A percentile compares a stretch with the other conserved stretches of the same genome.
Evolutionary conservation across 176 grass and related monocot genomes (phyloP).

Genomic region (bread wheat (Triticum aestivum)): IWGSC_CS_RefSeq_v2.1 NC_057807.1:116694732-116695231

Average conservation of each 20-base stretch:
- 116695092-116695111: background rate
- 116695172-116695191: background rate
- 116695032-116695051: conserved; percentile 9
- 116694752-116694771: too few relatives aligned
- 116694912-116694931: background rate
- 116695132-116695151: background rate
- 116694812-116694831: background rate
- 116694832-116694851: background rate
- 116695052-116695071: background rate
- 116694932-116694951: background rate
- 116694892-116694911: background rate
- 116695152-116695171: background rate
- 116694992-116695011: conserved; percentile 5
- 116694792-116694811: background rate
- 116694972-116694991: background rate
- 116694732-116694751: too few relatives aligned
- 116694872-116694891: background rate
- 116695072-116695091: background rate
- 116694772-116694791: too few relatives aligned
- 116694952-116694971: background rate
- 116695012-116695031: conserved; percentile 2
- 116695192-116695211: background rate
- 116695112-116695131: background rate
- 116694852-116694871: background rate
- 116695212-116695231: background rate